A percentile compares a stretch with the other conserved stretches of the same genome.
Evolutionary conservation across 352 stramenopile genomes (phyloP).

Genomic region (Aphanomyces euteiches): DNA sequence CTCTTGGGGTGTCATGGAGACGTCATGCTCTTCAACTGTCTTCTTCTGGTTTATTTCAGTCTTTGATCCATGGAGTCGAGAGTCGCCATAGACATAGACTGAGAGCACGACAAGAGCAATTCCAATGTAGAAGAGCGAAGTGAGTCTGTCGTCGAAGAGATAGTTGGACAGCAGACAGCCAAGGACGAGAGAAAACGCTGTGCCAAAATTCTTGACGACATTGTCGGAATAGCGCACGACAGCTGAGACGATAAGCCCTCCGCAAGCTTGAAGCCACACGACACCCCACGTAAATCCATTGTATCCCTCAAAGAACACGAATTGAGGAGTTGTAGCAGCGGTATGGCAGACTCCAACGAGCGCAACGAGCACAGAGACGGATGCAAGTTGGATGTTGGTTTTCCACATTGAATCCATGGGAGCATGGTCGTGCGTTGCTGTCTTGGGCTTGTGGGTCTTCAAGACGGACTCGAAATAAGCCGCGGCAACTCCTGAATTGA

Average conservation of each 20-base stretch:
- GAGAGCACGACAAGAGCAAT: conserved; percentile 70
- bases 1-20: no score
- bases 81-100: conserved; percentile 83
- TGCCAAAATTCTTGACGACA: conserved; percentile 88
- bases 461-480: conserved; percentile 86
- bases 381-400: conserved; percentile 78
- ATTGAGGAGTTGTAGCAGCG: conserved; percentile 24
- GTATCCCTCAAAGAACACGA: conserved; percentile 79
- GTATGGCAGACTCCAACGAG: conserved; percentile 68
- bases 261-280: conserved; percentile 78
- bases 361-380: conserved; percentile 72
- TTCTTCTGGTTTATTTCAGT: no score
- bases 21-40: no score
- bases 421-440: conserved; percentile 43
- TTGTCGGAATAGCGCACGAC: conserved; percentile 88
- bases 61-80: not conserved
- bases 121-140: conserved; percentile 69
- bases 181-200: conserved; percentile 82
- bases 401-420: conserved; percentile 78
- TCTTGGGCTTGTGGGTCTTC: conserved; percentile 74
- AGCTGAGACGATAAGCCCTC: conserved; percentile 74
- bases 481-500: conserved; percentile 80
- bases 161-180: conserved; percentile 88
- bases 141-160: conserved; percentile 74
- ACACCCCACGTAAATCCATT: conserved; percentile 66